Conservation (phyloP, 2,329 filamentous ascomycete species). For the Sordariomycetes sp. region DNA sequence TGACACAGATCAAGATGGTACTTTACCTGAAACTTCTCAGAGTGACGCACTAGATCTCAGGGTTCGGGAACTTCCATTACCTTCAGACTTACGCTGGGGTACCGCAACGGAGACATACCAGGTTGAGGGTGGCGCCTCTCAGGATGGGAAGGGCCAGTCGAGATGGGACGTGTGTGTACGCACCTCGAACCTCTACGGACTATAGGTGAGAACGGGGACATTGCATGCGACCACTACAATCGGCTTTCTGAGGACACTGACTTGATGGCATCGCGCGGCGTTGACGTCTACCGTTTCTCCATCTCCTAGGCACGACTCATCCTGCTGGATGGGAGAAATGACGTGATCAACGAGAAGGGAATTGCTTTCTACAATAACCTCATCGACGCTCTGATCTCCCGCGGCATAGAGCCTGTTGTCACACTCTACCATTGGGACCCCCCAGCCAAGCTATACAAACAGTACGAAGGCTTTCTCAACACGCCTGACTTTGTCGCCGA, state of each 20-base stretch:
- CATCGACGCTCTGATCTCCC: slow-evolving; percentile 41
- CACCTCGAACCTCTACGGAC: slow-evolving; percentile 25
- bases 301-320: slow-evolving; percentile 55
- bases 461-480: slow-evolving; percentile 10
- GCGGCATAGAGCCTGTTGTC: slow-evolving; percentile 45
- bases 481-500: slow-evolving; percentile 8
- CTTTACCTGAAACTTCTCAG: too few relatives aligned
- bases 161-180: slow-evolving; percentile 28
- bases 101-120: slow-evolving; percentile 29
- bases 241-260: slow-evolving; percentile 38
- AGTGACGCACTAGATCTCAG: too few relatives aligned
- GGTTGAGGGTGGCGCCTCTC: slow-evolving; percentile 26
- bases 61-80: slow-evolving; percentile 10
- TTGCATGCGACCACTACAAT: slow-evolving; percentile 30
- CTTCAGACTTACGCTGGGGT: slow-evolving; percentile 23
- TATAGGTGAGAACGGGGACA: slow-evolving; percentile 28
- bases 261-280: slow-evolving; percentile 42
- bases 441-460: slow-evolving; percentile 9
- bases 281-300: slow-evolving; percentile 50
- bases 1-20: too few relatives aligned
- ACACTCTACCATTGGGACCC: slow-evolving; percentile 54
- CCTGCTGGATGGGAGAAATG: slow-evolving; percentile 47
- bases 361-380: slow-evolving; percentile 46
- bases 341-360: slow-evolving; percentile 48
- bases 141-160: slow-evolving; percentile 25